Evolutionary conservation across 1,284 basidiomycete species (phyloP), one percentile per base, ranked within the genome.

Genomic region (Lentinula novae-zelandiae): DNA sequence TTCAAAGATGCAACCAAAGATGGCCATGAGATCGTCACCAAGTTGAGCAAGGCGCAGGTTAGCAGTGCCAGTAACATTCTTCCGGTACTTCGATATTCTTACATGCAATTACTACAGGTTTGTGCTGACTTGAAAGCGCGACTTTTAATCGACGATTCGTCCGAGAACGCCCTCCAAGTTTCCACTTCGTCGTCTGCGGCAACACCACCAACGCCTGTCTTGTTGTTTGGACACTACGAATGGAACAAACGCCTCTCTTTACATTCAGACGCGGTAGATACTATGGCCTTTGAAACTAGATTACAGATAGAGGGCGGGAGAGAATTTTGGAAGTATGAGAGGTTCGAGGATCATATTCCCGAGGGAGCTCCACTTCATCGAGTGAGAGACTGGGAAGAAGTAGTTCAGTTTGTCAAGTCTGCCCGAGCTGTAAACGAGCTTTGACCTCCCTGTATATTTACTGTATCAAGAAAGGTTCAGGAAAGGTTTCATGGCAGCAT

Each of bases 141-240:
- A 52, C 71, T 93, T 44, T 74, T 93, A 55, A 85, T 93, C 61
- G 91, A 93, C 73, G 91, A 93, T 74, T 90, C 89, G 3, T 70
- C 85, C 39, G 91, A 93, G 72, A 92, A 93, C 71, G 87, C 87
- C 15, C 67, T 89, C 12, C 80, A 85, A 60, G 85, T 85, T 62
- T 78, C 79, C 0, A 76, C 69, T 20, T 72, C 76, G 42, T 33
- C 49, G 33, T 33, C 57, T 33, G 10, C 40, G 20, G 42, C 44
- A 13, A 13, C 59, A 22, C 66, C 67, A 40, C 71, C 80, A 53
- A 67, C 82, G 13, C 82, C 78, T 2, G 85, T 88, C n/a, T 73
- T 93, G 39, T 78, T 93, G 5, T 92, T 92, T 66, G 91, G 90
- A n/a, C 73, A 82, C 52, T 91, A 92, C 67, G 78, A 83, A 57